phyloP scores from a whole-genome alignment of 2,329 filamentous ascomycete species.

The Chrysosphaeria jannelii region DNA sequence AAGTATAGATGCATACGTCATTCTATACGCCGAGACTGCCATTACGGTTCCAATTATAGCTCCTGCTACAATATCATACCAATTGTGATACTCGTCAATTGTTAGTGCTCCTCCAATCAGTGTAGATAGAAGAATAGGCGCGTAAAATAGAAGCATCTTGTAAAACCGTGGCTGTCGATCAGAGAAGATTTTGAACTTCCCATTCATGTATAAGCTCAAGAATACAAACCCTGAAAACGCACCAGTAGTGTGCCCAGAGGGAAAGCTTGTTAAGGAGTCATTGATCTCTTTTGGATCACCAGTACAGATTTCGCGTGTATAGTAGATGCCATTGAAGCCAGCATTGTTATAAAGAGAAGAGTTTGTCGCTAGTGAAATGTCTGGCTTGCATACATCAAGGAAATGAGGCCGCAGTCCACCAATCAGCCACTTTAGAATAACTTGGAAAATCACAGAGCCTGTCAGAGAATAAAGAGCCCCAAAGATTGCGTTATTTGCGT shows the following conservation, averaged over 20 bases:
- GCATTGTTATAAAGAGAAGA: constrained; percentile 14
- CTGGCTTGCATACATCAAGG: constrained; percentile 35
- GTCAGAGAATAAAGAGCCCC: constrained; percentile 42
- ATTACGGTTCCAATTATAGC: constrained; percentile 29
- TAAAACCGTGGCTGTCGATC: constrained; percentile 47
- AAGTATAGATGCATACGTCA: constrained; percentile 36
- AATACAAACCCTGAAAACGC: constrained; percentile 44
- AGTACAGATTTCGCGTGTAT: constrained; percentile 38
- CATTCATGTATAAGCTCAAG: constrained; percentile 44
- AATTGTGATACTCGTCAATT: constrained; percentile 46
- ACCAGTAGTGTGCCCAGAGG: constrained; percentile 43
- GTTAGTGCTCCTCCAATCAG: constrained; percentile 40
- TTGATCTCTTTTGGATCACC: constrained; percentile 32
- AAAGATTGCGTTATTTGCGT: constrained; percentile 38
- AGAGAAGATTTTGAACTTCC: constrained; percentile 44
- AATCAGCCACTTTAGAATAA: constrained; percentile 47
- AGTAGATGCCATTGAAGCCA: constrained; percentile 27
- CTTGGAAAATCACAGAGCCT: constrained; percentile 42
- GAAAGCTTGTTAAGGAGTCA: constrained; percentile 39
- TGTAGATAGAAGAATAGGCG: constrained; percentile 33
- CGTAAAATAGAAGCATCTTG: constrained; percentile 35
- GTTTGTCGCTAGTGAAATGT: constrained; percentile 12
- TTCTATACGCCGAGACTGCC: constrained; percentile 31
- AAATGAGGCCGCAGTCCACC: constrained; percentile 46
- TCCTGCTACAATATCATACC: constrained; percentile 40